Percentiles rank a stretch among this genome's conserved stretches.
Evolutionary conservation across 306 rosid species (phyloP).

Genomic region (Ochetophila trinervis): DNA sequence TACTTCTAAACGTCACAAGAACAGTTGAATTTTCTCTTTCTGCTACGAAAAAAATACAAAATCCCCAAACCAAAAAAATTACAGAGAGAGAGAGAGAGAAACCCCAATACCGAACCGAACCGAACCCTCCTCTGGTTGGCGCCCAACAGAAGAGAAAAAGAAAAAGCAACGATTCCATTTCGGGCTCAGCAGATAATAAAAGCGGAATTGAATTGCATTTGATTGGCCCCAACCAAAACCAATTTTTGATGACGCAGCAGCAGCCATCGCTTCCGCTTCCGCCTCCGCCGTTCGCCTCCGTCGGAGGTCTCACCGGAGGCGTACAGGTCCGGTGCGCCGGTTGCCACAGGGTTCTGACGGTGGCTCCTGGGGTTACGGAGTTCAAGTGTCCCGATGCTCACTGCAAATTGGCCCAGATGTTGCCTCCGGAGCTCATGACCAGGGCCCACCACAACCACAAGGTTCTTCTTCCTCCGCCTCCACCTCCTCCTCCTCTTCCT

Average conservation of each 20-base stretch:
- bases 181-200: too few species aligned
- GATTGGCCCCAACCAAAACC: too few species aligned
- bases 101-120: too few species aligned
- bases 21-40: too few species aligned
- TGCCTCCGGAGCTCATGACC: constrained; percentile 91
- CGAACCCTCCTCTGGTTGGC: too few species aligned
- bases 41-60: too few species aligned
- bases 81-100: too few species aligned
- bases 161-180: too few species aligned
- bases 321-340: constrained; percentile 97
- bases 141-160: too few species aligned
- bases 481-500: constrained; percentile 23
- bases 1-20: too few species aligned
- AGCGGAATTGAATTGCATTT: too few species aligned
- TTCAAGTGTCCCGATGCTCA: constrained; percentile 61
- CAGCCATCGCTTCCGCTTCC: constrained; percentile 56
- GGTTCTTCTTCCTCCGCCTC: constrained; percentile 21
- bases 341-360: constrained; percentile 71
- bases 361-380: constrained; percentile 70
- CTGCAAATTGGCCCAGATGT: constrained; percentile 90
- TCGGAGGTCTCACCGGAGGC: constrained; percentile 25
- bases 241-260: constrained; percentile 1
- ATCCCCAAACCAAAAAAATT: too few species aligned
- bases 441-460: constrained; percentile 44
- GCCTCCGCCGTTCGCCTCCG: constrained; percentile 25